A percentile compares a stretch with the other conserved stretches of the same genome.
These are phyloP conservation scores for Rhypophila decipiens DNA, from an alignment of 495 filamentous ascomycete genomes.

Conservation along the genomic window DNA sequence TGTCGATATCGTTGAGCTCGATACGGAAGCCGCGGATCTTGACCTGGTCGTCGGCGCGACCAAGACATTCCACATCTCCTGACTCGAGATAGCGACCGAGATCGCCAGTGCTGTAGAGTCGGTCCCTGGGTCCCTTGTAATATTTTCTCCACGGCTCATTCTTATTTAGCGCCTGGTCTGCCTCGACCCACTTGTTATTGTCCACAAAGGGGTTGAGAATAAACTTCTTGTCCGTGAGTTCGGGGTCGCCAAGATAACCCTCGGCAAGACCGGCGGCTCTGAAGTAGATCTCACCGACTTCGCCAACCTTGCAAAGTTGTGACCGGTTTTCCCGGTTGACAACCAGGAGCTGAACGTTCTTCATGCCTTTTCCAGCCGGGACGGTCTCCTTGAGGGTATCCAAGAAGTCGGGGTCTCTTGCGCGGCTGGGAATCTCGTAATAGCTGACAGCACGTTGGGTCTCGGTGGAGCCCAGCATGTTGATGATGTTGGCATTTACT, in stretches of 20 bases:
- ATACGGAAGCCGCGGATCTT: slow-evolving; percentile 96
- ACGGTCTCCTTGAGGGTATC: slow-evolving; percentile 72
- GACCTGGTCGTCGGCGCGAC: slow-evolving; percentile 83
- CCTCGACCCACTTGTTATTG: slow-evolving; percentile 61
- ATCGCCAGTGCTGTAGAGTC: slow-evolving; percentile 80
- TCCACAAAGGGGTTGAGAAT: slow-evolving; percentile 85
- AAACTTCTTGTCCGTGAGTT: slow-evolving; percentile 75
- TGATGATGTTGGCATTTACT: slow-evolving; percentile 71
- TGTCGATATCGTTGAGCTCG: slow-evolving; percentile 92
- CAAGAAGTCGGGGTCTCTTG: slow-evolving; percentile 59
- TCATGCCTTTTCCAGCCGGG: slow-evolving; percentile 83
- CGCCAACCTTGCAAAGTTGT: slow-evolving; percentile 70
- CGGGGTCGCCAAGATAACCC: slow-evolving; percentile 68
- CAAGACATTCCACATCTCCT: slow-evolving; percentile 69
- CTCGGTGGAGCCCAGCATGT: slow-evolving; percentile 92
- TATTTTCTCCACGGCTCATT: slow-evolving; percentile 69
- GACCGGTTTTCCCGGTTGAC: slow-evolving; percentile 72
- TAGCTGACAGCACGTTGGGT: slow-evolving; percentile 83
- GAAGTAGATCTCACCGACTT: slow-evolving; percentile 83
- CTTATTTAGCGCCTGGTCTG: slow-evolving; percentile 48
- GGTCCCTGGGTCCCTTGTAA: slow-evolving; percentile 78
- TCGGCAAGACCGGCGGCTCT: slow-evolving; percentile 86
- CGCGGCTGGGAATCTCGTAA: slow-evolving; percentile 72
- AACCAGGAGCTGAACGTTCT: slow-evolving; percentile 87
- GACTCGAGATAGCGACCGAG: slow-evolving; percentile 67